Base-by-base conservation (phyloP, 192 early-diverging fungal species). In the Mortierella hygrophila region DNA sequence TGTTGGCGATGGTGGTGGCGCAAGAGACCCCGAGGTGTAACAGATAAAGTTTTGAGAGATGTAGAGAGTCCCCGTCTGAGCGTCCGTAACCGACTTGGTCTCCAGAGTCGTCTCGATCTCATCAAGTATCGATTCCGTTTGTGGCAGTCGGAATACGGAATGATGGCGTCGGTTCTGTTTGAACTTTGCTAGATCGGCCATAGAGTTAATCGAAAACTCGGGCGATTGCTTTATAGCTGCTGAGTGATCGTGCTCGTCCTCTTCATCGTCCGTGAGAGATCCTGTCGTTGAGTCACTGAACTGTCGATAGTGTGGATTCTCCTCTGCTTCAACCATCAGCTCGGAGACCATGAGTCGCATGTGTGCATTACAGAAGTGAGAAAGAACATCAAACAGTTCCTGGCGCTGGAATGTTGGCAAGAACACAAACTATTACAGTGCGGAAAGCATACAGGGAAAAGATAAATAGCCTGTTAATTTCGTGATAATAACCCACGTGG, bases 351-450 rank as follows among this genome's bases (percentile, higher is more conserved):
- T 37, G 8, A 80, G 13, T 18, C 70, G 49, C 84, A 86, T 86
- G 32, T 86, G 69, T 20, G 84, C 79, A 44, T 86, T 86, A 21
- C 78, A 86, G 46, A 81, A 86, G 65, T 86, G 84, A 7, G 75
- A 74, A 10, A 86, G 65, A 68, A 86, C 81, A 35, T 86, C 84
- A 6, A 81, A 44, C 3, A 86, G 54, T 35, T 86, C 84, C 1
- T 76, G 79, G 41, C 77, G 79, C 37, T 86, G 84, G 41, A 86
- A 86, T 26, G 54, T 80, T 0, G 84, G 84, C 68, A 78, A 15
- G 32, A 86, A 77, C 18, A 86, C 79, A n/a, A 41, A 65, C 82
- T 85, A 75, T 8, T 6, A 6, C 16, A 52, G 2, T 18, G 3
- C 49, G 49, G 63, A 72, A 21, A 44, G 15, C 1, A 37, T 20